Base-by-base conservation (phyloP, 495 filamentous ascomycete species). In the Penicillium parvum region DNA sequence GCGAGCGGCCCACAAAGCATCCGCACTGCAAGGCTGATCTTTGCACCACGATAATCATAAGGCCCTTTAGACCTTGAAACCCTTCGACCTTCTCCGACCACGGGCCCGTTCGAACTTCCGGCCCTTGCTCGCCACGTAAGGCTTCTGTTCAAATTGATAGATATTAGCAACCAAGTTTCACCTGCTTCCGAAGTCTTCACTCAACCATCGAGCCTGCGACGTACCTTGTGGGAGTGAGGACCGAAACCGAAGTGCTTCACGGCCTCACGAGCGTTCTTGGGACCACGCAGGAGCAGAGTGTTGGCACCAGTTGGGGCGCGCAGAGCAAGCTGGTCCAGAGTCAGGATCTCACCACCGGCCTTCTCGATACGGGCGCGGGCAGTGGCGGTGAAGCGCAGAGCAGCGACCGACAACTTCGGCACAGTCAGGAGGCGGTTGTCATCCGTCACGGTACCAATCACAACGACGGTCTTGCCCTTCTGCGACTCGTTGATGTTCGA, bases 231-330 rank as follows among this genome's bases (percentile, higher is more conserved):
- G 69, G 82, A 88, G 79, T 98, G 92, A 36, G 92, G 92, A 38
- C 92, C 92, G 56, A 98, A 84, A 58, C 92, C 92, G 67, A 98
- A 97, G 77, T 97, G 94, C 84, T 96, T 97, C 62, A 96, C 77
- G 35, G 92, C 90, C 83, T 98, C 92, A 53, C 92, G 80, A 47
- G 88, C 69, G 70, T 96, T 96, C 88, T 96, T 96, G 59, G 94
- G 88, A 47, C 92, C 92, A 64, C 94, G 82, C 64, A 98, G 83
- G 35, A 98, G 78, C 41, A 98, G 78, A 37, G 91, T 96, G 79
- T 96, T 95, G 68, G 81, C 78, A 61, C 92, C 92, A 51, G 90
- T 97, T 43, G 92, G 92, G 46, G 88, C 82, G 60, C 92, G 82
- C 48, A 94, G 77, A 56, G 92, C 92, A 53, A 98, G 81, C 78